Percentiles rank a stretch among this genome's conserved stretches.
These are phyloP conservation scores for Triticum urartu DNA, from an alignment of 176 grass and related monocot genomes.

Conservation along the genomic window DNA sequence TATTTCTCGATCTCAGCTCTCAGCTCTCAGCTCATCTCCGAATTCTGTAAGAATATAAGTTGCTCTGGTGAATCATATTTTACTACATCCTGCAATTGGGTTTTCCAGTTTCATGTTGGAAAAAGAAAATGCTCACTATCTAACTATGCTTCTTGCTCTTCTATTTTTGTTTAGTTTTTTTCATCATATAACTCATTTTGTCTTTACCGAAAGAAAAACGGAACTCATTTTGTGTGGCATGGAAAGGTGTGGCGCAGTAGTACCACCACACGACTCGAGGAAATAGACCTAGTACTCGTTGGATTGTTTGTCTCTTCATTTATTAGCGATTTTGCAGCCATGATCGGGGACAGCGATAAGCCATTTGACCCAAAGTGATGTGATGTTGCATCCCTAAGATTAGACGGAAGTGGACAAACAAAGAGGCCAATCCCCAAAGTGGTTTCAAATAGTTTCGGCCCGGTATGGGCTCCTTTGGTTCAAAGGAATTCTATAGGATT, in stretches of 20 bases:
- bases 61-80: not conserved
- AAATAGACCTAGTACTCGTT: not conserved
- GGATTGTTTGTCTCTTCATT: not conserved
- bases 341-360: not conserved
- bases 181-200: not conserved
- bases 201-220: no score
- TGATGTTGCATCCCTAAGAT: not conserved
- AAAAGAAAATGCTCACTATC: not conserved
- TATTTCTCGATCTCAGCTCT: slow-evolving; percentile 13
- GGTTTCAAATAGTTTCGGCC: not conserved
- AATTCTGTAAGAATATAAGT: not conserved
- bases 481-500: no score
- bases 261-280: not conserved
- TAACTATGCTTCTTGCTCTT: not conserved
- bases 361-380: slow-evolving; percentile 9
- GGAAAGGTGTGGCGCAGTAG: not conserved
- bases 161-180: not conserved
- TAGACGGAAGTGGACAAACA: not conserved
- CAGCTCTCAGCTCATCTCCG: no score
- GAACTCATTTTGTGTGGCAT: not conserved
- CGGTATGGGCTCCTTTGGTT: no score
- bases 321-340: not conserved
- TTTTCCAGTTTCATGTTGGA: not conserved
- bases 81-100: not conserved
- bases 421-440: not conserved